These are phyloP conservation scores for Suhomyces faveliae DNA, from an alignment of 805 yeast genomes.

Conservation along the genomic window DNA sequence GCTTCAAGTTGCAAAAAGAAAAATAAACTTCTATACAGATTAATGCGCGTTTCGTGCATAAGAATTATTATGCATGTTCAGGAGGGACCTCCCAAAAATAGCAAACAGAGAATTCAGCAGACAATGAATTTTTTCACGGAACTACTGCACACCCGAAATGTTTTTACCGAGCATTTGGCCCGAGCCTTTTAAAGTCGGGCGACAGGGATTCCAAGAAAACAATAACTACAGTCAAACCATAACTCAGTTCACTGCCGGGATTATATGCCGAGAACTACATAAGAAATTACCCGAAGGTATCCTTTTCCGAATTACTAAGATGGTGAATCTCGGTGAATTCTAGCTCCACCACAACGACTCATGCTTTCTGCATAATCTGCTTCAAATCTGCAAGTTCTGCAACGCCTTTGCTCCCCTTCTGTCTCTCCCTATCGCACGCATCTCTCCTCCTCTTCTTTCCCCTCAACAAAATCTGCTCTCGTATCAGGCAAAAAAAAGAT, in stretches of 20 bases:
- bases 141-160: not conserved
- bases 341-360: not conserved
- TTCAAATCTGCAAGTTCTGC: not conserved
- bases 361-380: not conserved
- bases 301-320: too few relatives aligned
- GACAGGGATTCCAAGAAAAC: not conserved
- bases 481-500: not conserved
- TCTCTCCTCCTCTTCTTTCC: too few relatives aligned
- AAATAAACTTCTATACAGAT: conserved; percentile 5
- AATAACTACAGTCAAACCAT: not conserved
- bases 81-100: not conserved
- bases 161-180: not conserved
- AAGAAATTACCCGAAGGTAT: not conserved
- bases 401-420: not conserved
- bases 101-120: not conserved
- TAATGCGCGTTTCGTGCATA: conserved; percentile 7
- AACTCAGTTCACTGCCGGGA: not conserved
- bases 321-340: not conserved
- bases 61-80: not conserved
- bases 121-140: not conserved
- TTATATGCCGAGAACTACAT: not conserved
- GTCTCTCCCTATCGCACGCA: not conserved
- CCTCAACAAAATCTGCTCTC: not conserved
- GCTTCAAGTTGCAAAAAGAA: conserved; percentile 1
- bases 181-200: not conserved